phyloP scores from a whole-genome alignment of 148 eudicot species.

The Tetragonia tetragonoides region DNA sequence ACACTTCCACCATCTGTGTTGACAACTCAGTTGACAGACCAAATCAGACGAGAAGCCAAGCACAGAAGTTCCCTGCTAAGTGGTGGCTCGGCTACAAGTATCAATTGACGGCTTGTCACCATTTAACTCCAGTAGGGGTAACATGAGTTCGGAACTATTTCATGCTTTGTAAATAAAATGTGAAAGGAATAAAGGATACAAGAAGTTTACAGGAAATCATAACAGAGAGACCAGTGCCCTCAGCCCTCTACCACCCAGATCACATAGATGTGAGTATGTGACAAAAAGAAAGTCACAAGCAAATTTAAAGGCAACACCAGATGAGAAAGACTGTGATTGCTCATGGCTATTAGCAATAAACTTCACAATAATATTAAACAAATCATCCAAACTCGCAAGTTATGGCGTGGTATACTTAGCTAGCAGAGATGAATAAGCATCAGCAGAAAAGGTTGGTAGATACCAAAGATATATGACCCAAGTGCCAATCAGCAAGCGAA shows the following conservation, averaged over 20 bases:
- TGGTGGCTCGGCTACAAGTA: background rate
- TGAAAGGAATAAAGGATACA: background rate
- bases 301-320: background rate
- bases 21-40: background rate
- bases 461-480: slow-evolving; percentile 91
- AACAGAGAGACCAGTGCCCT: background rate
- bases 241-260: background rate
- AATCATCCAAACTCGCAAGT: background rate
- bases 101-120: background rate
- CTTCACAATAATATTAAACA: slow-evolving; percentile 6
- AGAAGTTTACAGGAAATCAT: background rate
- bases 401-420: background rate
- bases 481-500: slow-evolving; percentile 83
- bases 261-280: background rate
- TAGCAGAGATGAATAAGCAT: slow-evolving; percentile 6
- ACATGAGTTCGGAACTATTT: background rate
- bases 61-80: background rate
- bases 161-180: background rate
- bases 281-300: background rate
- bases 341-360: background rate
- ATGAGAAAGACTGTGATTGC: background rate
- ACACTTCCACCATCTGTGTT: background rate
- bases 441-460: background rate
- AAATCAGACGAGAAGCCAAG: background rate
- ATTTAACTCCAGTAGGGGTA: background rate